These are phyloP conservation scores for Micractinium conductrix DNA, from an alignment of 139 green algal genomes.

Conservation along the genomic window DNA sequence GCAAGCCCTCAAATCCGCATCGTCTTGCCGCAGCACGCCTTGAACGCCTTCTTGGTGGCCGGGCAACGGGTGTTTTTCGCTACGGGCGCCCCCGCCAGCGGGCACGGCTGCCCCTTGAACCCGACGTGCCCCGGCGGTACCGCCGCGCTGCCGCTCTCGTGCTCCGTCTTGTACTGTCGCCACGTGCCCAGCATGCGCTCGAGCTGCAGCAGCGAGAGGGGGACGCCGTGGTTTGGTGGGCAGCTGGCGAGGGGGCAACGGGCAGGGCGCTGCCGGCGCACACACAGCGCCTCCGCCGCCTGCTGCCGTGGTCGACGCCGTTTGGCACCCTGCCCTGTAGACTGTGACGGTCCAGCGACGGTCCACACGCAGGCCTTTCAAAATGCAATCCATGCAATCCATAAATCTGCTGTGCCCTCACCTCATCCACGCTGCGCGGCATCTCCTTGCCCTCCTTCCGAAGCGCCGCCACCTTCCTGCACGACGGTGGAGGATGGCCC, in stretches of 20 bases:
- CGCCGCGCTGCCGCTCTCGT: not conserved
- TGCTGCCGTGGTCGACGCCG: too few species aligned
- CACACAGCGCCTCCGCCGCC: not conserved
- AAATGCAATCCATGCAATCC: not conserved
- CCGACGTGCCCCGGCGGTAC: constrained; percentile 5
- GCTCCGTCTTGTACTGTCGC: constrained; percentile 33
- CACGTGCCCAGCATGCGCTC: constrained; percentile 40
- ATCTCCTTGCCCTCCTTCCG: constrained; percentile 31
- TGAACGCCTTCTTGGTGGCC: constrained; percentile 31
- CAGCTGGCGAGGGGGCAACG: not conserved
- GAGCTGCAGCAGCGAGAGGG: not conserved
- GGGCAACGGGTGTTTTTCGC: constrained; percentile 44
- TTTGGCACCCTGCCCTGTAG: too few species aligned
- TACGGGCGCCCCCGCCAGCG: constrained; percentile 34
- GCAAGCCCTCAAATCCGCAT: not conserved
- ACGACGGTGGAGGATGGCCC: not conserved
- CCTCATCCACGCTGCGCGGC: constrained; percentile 23
- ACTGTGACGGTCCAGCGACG: too few species aligned
- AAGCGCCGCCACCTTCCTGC: constrained; percentile 11
- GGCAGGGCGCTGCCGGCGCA: not conserved
- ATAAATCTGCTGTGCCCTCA: not conserved
- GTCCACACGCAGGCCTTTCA: not conserved
- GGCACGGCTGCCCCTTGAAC: constrained; percentile 30
- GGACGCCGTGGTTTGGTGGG: not conserved
- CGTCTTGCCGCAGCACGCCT: constrained; percentile 46